Percentiles rank a stretch among this genome's conserved stretches.
Conservation (phyloP, 1,139 yeast species). For the Spathaspora sp. region DNA sequence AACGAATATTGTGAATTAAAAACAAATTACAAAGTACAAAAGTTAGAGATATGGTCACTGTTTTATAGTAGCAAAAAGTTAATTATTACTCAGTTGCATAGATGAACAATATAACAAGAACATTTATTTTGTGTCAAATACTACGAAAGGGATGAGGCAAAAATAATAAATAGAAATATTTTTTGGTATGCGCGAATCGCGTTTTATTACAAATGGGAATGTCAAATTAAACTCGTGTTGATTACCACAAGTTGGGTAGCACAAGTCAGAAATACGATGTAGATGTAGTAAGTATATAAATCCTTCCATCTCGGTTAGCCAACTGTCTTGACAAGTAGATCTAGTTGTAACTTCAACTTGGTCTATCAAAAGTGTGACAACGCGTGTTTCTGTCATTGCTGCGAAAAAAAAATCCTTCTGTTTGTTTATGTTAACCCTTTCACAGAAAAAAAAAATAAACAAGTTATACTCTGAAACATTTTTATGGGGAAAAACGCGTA, state of each 20-base stretch:
- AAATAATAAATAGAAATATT: background rate
- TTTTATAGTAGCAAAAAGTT: background rate
- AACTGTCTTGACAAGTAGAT: no score
- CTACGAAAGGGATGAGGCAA: background rate
- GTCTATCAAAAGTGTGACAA: background rate
- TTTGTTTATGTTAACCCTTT: background rate
- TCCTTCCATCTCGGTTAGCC: no score
- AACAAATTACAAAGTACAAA: background rate
- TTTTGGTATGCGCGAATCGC: background rate
- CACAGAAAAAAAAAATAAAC: no score
- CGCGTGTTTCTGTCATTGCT: background rate
- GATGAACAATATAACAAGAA: background rate
- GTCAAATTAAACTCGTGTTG: no score
- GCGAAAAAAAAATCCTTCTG: background rate
- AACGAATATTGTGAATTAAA: background rate
- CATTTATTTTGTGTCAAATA: background rate
- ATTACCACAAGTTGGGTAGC: no score
- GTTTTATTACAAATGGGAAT: background rate
- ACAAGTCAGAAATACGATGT: no score
- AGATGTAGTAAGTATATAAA: no score
- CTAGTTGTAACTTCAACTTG: no score
- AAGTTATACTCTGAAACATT: no score
- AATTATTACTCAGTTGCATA: background rate
- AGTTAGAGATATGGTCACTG: no score
- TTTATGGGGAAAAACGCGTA: background rate